phyloP scores from a whole-genome alignment of 495 filamentous ascomycete genomes.

The Amphirosellinia nigrospora region DNA sequence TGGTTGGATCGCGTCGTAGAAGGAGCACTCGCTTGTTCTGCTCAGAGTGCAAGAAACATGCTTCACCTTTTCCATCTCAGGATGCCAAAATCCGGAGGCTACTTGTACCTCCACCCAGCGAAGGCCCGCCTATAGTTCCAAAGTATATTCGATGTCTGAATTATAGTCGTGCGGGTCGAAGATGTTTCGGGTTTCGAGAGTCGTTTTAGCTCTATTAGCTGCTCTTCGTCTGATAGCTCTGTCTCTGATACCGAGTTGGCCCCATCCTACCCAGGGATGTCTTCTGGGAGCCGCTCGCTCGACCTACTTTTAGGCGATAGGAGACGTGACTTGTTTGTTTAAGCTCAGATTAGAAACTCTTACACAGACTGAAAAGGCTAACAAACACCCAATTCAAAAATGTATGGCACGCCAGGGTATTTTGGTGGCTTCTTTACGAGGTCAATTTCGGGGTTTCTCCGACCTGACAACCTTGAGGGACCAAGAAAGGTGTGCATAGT shows the following conservation, averaged over 20 bases:
- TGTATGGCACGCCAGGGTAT: too few relatives aligned
- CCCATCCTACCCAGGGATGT: not conserved
- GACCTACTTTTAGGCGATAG: not conserved
- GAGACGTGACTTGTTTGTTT: too few relatives aligned
- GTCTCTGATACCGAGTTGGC: not conserved
- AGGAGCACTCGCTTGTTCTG: conserved; percentile 44
- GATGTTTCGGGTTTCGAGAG: not conserved
- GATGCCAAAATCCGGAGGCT: conserved; percentile 57
- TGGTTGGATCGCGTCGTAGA: not conserved
- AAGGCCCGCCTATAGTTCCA: conserved; percentile 6
- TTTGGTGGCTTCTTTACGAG: too few relatives aligned
- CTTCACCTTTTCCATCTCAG: conserved; percentile 51
- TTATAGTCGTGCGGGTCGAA: not conserved
- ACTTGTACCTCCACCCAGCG: conserved; percentile 33
- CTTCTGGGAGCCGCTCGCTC: not conserved
- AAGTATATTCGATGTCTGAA: not conserved
- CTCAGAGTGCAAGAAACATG: conserved; percentile 50
- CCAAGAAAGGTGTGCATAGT: too few relatives aligned
- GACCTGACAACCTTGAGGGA: too few relatives aligned
- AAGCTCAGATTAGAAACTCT: too few relatives aligned
- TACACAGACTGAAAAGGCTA: too few relatives aligned
- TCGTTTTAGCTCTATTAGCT: not conserved
- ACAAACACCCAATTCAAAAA: too few relatives aligned
- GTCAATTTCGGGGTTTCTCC: too few relatives aligned
- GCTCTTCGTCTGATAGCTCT: not conserved